A percentile compares a stretch with the other conserved stretches of the same genome.
These are phyloP conservation scores for Purshia tridentata DNA, from an alignment of 306 rosid species.

Conservation along the genomic window DNA sequence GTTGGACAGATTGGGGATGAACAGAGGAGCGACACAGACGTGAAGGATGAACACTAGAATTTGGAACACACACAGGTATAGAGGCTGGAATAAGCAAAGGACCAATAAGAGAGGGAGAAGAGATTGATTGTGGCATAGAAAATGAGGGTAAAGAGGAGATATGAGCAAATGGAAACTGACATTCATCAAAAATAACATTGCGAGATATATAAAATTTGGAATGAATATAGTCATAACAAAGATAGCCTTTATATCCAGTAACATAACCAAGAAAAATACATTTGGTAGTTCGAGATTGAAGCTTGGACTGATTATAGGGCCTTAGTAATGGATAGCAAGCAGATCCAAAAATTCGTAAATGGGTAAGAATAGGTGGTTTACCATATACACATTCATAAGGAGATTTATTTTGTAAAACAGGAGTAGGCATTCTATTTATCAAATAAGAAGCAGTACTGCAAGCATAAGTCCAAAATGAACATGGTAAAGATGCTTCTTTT, in stretches of 20 bases:
- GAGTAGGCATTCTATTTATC: not conserved
- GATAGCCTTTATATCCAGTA: not conserved
- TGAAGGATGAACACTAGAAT: too few relatives aligned
- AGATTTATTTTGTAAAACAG: not conserved
- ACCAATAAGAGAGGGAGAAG: too few relatives aligned
- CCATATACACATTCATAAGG: not conserved
- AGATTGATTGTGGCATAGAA: too few relatives aligned
- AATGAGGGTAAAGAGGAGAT: too few relatives aligned
- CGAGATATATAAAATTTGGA: not conserved
- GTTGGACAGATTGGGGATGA: too few relatives aligned
- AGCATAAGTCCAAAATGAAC: not conserved
- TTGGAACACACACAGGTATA: too few relatives aligned
- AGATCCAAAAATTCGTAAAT: not conserved
- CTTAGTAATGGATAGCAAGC: not conserved
- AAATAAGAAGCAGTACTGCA: not conserved
- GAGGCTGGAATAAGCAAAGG: too few relatives aligned
- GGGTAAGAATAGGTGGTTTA: rapidly evolving
- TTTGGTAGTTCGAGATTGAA: too few relatives aligned
- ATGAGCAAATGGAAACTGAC: not conserved
- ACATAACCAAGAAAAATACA: not conserved
- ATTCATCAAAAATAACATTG: not conserved
- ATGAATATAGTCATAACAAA: not conserved
- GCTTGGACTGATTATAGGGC: too few relatives aligned
- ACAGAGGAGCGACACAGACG: too few relatives aligned
- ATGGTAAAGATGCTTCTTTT: not conserved